These are phyloP conservation scores for Hanseniaspora mollemarum DNA, from an alignment of 805 yeast genomes.

Conservation along the genomic window DNA sequence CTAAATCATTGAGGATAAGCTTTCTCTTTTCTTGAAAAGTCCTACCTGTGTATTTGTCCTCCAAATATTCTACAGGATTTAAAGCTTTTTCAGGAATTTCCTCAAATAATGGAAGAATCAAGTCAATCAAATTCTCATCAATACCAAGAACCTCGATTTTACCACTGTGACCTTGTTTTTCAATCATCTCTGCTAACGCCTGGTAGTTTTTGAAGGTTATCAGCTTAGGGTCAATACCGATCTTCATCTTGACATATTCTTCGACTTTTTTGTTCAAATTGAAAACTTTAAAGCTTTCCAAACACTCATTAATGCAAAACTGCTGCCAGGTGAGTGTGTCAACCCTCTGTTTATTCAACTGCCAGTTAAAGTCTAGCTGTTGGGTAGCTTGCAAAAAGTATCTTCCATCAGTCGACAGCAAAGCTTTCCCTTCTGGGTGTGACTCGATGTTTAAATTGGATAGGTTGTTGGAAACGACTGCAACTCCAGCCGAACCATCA, in stretches of 20 bases:
- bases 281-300: slow-evolving; percentile 34
- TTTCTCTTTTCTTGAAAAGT: slow-evolving; percentile 45
- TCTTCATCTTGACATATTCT: slow-evolving; percentile 33
- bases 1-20: neutral
- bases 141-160: slow-evolving; percentile 41
- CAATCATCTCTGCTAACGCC: slow-evolving; percentile 26
- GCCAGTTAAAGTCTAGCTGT: slow-evolving; percentile 74
- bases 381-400: slow-evolving; percentile 83
- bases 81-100: slow-evolving; percentile 46
- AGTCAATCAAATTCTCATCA: slow-evolving; percentile 58
- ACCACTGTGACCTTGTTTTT: slow-evolving; percentile 25
- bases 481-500: slow-evolving; percentile 88
- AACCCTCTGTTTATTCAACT: slow-evolving; percentile 67
- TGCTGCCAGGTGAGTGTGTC: slow-evolving; percentile 69
- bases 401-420: slow-evolving; percentile 85
- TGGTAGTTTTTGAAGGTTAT: slow-evolving; percentile 38
- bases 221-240: slow-evolving; percentile 77
- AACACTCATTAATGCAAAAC: slow-evolving; percentile 53
- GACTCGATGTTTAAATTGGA: slow-evolving; percentile 32
- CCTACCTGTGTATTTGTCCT: slow-evolving; percentile 52
- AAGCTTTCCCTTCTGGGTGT: slow-evolving; percentile 51
- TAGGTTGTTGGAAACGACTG: slow-evolving; percentile 54
- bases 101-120: slow-evolving; percentile 61
- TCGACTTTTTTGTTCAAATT: slow-evolving; percentile 22
- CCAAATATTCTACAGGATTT: slow-evolving; percentile 41